Evolutionary conservation across 768 basidiomycete species (phyloP).

Genomic region (Leccinum boreale): DNA sequence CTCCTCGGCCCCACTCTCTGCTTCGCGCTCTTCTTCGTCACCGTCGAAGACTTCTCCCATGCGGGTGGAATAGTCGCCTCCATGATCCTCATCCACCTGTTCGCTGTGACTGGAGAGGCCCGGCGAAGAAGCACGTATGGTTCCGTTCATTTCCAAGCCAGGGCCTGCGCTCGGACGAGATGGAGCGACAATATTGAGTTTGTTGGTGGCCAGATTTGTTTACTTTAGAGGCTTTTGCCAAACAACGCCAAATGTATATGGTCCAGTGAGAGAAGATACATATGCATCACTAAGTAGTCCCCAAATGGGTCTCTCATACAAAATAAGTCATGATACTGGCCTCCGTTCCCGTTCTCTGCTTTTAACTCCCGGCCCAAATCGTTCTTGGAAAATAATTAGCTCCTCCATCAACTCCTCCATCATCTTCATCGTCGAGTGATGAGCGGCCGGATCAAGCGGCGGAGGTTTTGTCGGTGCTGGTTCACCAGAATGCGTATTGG

Average conservation of each 20-base stretch:
- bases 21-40: conserved; percentile 41
- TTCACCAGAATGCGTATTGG: conserved; percentile 16
- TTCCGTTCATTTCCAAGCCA: conserved; percentile 9
- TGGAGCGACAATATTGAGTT: too few relatives aligned
- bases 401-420: conserved; percentile 94
- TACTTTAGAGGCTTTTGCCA: conserved; percentile 25
- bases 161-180: background rate
- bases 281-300: conserved; percentile 5
- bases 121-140: conserved; percentile 6
- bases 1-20: conserved; percentile 49
- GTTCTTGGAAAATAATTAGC: conserved; percentile 83
- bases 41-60: conserved; percentile 34
- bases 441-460: conserved; percentile 12
- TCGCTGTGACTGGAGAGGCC: conserved; percentile 19
- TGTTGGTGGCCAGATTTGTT: conserved; percentile 14
- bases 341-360: conserved; percentile 53
- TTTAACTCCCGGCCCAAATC: conserved; percentile 63
- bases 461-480: conserved; percentile 5
- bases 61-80: conserved; percentile 24
- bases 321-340: conserved; percentile 30
- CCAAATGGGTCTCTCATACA: conserved; percentile 4
- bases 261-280: conserved; percentile 4
- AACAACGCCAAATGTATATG: conserved; percentile 23
- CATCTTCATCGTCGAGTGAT: conserved; percentile 61
- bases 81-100: conserved; percentile 20